phyloP scores from a whole-genome alignment of 2,329 filamentous ascomycete species.

The Alternaria solani region DNA sequence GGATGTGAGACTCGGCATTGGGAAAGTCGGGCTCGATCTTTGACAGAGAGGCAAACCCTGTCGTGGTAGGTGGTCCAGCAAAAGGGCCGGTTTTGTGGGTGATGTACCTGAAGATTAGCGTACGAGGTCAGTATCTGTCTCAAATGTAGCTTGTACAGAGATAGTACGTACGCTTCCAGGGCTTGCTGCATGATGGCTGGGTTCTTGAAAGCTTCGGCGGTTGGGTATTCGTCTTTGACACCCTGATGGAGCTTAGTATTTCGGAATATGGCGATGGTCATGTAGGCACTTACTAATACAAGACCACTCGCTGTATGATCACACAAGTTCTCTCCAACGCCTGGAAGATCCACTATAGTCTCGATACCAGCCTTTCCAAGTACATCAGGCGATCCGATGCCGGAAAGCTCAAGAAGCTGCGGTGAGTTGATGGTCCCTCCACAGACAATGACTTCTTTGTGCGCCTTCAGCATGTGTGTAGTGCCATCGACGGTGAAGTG shows the following conservation, averaged over 20 bases:
- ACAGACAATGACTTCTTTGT: constrained; percentile 43
- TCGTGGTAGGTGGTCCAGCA: constrained; percentile 32
- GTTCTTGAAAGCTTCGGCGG: constrained; percentile 34
- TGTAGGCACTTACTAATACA: constrained; percentile 19
- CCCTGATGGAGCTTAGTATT: constrained; percentile 15
- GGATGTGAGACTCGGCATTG: constrained; percentile 31
- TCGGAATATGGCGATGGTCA: neutral
- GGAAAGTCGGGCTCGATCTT: constrained; percentile 30
- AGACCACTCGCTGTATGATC: constrained; percentile 42
- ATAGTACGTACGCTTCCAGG: constrained; percentile 27
- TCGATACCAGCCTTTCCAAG: constrained; percentile 40
- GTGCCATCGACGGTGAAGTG: constrained; percentile 51
- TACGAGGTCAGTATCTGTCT: no score
- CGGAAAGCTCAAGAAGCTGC: constrained; percentile 45
- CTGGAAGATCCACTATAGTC: constrained; percentile 37
- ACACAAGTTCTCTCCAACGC: constrained; percentile 49
- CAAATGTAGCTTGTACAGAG: no score
- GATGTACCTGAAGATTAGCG: constrained; percentile 11
- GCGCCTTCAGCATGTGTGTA: constrained; percentile 35
- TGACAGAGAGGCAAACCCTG: constrained; percentile 35
- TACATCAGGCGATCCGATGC: constrained; percentile 36
- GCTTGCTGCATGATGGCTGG: constrained; percentile 36
- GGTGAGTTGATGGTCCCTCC: constrained; percentile 41
- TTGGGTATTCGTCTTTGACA: constrained; percentile 39
- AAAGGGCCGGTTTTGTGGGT: constrained; percentile 41